Percentiles rank a stretch among this genome's conserved stretches.
Conservation (phyloP, 192 early-diverging fungal species). For the Jimgerdemannia flammicorona region DNA sequence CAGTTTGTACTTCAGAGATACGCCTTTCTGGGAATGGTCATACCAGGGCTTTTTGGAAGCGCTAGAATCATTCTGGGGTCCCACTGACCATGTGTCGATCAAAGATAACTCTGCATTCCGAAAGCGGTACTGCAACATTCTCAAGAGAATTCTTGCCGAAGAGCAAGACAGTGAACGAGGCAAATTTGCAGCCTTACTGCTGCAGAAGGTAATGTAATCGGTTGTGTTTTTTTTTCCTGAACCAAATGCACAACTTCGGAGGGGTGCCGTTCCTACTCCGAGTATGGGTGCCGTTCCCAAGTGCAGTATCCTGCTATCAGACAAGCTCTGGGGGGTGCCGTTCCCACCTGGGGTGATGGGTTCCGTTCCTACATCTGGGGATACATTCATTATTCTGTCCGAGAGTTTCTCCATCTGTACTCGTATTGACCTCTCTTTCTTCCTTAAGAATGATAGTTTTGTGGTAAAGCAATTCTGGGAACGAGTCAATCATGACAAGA, state of each 20-base stretch:
- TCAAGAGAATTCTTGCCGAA: neutral
- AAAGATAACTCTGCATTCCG: neutral
- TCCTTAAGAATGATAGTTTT: neutral
- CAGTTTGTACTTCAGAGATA: neutral
- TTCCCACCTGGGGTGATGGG: neutral
- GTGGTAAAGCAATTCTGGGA: neutral
- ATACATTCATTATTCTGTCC: neutral
- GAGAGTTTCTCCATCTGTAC: neutral
- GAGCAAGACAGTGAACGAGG: neutral
- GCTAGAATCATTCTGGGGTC: neutral
- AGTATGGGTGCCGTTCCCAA: neutral
- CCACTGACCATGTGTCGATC: neutral
- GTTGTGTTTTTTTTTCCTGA: neutral
- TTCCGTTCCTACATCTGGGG: neutral
- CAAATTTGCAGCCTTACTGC: neutral
- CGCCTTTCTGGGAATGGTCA: neutral
- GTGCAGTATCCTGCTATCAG: neutral
- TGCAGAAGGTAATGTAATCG: neutral
- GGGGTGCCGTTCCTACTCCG: neutral
- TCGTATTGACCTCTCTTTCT: neutral
- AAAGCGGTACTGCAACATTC: neutral
- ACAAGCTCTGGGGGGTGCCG: neutral
- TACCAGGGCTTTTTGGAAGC: neutral
- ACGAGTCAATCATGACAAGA: neutral
- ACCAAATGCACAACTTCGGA: neutral